These are phyloP conservation scores for Pinus albicaulis DNA, from an alignment of 75 land plant species.

Conservation along the genomic window DNA sequence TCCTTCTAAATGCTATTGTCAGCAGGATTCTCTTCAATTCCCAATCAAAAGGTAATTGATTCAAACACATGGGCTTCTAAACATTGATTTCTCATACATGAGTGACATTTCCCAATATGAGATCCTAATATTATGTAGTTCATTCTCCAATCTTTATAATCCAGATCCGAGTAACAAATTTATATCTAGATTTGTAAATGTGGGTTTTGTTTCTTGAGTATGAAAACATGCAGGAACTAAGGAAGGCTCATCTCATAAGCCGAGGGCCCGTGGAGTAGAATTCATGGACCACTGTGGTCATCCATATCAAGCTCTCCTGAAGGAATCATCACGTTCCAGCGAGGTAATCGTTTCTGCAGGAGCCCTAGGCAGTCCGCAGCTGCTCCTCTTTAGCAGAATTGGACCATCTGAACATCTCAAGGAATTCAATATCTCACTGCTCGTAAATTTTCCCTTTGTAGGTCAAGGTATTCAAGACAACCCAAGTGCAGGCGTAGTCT, in stretches of 20 bases:
- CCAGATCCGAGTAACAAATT: background rate
- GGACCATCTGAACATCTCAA: too few relatives aligned
- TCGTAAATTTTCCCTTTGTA: background rate
- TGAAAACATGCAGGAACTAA: background rate
- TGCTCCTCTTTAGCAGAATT: too few relatives aligned
- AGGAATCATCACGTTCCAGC: background rate
- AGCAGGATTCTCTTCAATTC: slow-evolving; percentile 21
- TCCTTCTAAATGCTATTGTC: slow-evolving; percentile 29
- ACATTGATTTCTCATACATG: background rate
- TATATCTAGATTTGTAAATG: background rate
- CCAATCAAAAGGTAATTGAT: too few relatives aligned
- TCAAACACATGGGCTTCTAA: background rate
- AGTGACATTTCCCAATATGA: background rate
- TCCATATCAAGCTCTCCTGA: background rate
- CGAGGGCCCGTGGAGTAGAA: background rate
- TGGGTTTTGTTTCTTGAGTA: background rate
- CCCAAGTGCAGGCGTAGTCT: background rate
- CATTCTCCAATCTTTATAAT: background rate
- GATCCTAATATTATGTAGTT: background rate
- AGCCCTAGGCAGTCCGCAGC: too few relatives aligned
- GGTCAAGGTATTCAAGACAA: slow-evolving; percentile 2
- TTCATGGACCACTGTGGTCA: background rate
- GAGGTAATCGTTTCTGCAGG: background rate
- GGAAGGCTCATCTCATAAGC: background rate
- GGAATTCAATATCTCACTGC: too few relatives aligned